Base-by-base conservation (phyloP, 345 rosid genomes). In the Litchi chinensis region DNA sequence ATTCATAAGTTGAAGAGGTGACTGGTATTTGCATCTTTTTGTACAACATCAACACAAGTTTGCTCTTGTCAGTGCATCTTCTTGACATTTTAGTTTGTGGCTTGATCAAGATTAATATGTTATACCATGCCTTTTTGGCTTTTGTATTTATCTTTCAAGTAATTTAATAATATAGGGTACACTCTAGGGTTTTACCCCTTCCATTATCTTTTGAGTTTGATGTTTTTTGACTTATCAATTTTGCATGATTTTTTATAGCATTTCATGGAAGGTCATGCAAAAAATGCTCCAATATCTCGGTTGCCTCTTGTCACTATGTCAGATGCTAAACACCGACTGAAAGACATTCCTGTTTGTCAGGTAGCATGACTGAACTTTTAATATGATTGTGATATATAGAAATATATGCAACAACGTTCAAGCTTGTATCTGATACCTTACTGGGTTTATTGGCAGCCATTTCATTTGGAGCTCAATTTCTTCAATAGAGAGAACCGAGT, bases 211-310 rank as follows among this genome's bases (percentile, higher is more conserved):
- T 65, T 69, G 39, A 24, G 18, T 32, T 11, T 80, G 37, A 65
- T 59, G 43, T 37, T 69, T 48, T 71, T 72, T 77, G 70, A 67
- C 65, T 76, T 60, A 26, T 72, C 71, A 39, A 40, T 8, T 56
- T 79, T 82, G 46, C 65, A 57, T 82, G 71, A 76, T 78, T 82
- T 52, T 46, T 57, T 83, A 75, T 82, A 96, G 99, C 99, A 96
- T 89, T 94, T 93, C 79, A 93, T 96, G 98, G 99, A 96, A 86
- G 99, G 98, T 80, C 99, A 93, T 87, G 91, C 98, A 74, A 93
- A 91, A 90, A 91, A 88, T 82, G 86, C 93, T 63, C 99, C 98
- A n/a, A 93, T 96, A 82, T 90, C 97, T 79, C 90, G 98, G 74
- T 82, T 96, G 83, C 98, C 98, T 65, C 94, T 96, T 67, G 85